These are phyloP conservation scores for Dactylellina haptotyla DNA, from an alignment of 2,329 filamentous ascomycete species.

Conservation along the genomic window DNA sequence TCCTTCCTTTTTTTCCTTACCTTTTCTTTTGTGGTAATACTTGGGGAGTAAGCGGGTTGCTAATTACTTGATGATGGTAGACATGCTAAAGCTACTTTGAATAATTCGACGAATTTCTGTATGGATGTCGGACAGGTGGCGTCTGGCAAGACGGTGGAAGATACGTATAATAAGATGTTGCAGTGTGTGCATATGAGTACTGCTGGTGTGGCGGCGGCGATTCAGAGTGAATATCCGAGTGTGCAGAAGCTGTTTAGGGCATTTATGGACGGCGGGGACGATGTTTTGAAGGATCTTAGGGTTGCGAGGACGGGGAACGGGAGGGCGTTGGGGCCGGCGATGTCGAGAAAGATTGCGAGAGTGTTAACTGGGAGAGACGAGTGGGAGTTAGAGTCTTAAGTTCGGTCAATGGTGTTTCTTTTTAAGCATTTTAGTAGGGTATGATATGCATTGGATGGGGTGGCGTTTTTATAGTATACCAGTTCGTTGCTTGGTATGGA, in stretches of 20 bases:
- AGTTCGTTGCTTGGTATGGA: too few species aligned
- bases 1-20: background rate
- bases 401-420: background rate
- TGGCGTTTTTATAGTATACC: background rate
- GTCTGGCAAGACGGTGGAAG: conserved; percentile 71
- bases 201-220: conserved; percentile 75
- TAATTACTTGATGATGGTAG: conserved; percentile 2
- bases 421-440: background rate
- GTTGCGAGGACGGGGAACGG: conserved; percentile 66
- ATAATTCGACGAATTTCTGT: conserved; percentile 71
- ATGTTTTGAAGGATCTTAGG: conserved; percentile 71
- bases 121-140: conserved; percentile 82
- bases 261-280: conserved; percentile 70
- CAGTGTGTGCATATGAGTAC: conserved; percentile 79
- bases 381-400: conserved; percentile 42
- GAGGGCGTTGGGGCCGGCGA: conserved; percentile 67
- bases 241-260: conserved; percentile 70
- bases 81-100: conserved; percentile 30
- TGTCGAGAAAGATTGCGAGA: conserved; percentile 70
- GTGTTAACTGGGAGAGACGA: conserved; percentile 70
- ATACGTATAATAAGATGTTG: conserved; percentile 79
- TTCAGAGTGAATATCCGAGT: conserved; percentile 70
- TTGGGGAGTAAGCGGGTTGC: background rate
- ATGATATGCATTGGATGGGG: conserved; percentile 10
- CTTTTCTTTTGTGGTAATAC: background rate